These are phyloP conservation scores for Acanthamoeba royreba DNA, from an alignment of 208 protist species.

Conservation along the genomic window DNA sequence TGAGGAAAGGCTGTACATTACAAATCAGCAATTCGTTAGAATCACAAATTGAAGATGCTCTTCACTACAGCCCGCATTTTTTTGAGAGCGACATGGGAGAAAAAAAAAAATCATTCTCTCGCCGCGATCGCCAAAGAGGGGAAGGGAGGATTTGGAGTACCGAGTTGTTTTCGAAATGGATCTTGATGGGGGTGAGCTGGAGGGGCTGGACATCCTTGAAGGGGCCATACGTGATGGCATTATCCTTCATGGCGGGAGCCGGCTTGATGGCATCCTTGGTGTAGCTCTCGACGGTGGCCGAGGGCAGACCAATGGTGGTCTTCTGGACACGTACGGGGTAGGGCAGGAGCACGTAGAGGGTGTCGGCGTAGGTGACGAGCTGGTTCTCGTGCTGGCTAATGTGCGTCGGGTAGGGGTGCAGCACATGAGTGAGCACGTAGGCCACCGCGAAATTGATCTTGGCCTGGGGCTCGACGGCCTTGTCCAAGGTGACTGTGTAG, in stretches of 20 bases:
- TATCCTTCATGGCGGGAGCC: too few relatives aligned
- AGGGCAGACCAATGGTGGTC: slow-evolving; percentile 59
- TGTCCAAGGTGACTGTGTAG: neutral
- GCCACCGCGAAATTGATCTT: neutral
- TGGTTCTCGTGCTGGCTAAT: slow-evolving; percentile 60
- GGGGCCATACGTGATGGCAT: slow-evolving; percentile 72
- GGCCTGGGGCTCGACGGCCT: neutral
- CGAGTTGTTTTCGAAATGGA: slow-evolving; percentile 72
- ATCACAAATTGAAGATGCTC: neutral
- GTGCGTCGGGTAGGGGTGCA: slow-evolving; percentile 54
- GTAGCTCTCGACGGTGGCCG: neutral
- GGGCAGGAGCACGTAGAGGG: slow-evolving; percentile 52
- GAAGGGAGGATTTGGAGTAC: slow-evolving; percentile 32
- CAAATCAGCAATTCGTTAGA: neutral
- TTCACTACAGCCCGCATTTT: too few relatives aligned
- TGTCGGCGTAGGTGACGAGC: slow-evolving; percentile 55
- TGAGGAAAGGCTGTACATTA: neutral
- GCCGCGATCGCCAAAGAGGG: neutral
- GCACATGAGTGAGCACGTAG: slow-evolving; percentile 1
- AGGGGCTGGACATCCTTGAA: slow-evolving; percentile 59
- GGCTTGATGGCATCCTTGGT: too few relatives aligned
- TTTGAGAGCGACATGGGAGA: too few relatives aligned
- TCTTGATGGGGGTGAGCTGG: neutral
- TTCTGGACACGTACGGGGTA: slow-evolving; percentile 61
- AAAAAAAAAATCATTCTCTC: too few relatives aligned